Evolutionary conservation across 2,329 filamentous ascomycete species (phyloP).

Genomic region (Clarireedia sp.): DNA sequence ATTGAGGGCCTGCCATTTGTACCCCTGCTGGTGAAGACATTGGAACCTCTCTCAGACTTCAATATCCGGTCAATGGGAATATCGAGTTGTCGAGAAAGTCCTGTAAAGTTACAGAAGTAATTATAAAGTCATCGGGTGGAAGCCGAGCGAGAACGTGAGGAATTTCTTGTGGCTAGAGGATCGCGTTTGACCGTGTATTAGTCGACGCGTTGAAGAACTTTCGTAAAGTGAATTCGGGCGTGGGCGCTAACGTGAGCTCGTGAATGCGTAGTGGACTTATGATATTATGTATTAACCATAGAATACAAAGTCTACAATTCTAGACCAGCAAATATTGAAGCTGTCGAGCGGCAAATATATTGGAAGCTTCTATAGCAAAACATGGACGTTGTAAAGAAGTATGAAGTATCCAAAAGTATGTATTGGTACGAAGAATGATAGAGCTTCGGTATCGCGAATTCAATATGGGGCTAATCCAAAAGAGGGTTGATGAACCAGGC

Average conservation of each 20-base stretch:
- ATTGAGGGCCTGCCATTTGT: slow-evolving; percentile 9
- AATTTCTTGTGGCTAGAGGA: slow-evolving; percentile 21
- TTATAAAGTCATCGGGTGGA: slow-evolving; percentile 18
- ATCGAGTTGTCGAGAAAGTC: slow-evolving; percentile 14
- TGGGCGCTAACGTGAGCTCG: slow-evolving; percentile 12
- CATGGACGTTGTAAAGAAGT: too few relatives aligned
- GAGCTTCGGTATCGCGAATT: neutral
- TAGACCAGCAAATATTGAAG: too few relatives aligned
- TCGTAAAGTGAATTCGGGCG: slow-evolving; percentile 10
- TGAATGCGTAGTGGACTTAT: neutral
- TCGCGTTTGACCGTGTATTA: slow-evolving; percentile 16
- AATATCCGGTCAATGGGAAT: slow-evolving; percentile 14
- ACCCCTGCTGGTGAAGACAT: slow-evolving; percentile 25
- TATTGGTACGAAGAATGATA: neutral
- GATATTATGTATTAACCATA: too few relatives aligned
- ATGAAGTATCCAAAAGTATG: too few relatives aligned
- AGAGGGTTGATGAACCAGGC: neutral
- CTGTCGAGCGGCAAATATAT: too few relatives aligned
- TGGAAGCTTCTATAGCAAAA: too few relatives aligned
- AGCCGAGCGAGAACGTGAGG: slow-evolving; percentile 5
- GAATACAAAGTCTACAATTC: too few relatives aligned
- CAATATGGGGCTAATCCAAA: neutral
- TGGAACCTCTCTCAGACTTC: slow-evolving; percentile 15
- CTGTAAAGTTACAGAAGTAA: slow-evolving; percentile 10
- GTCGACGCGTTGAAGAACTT: slow-evolving; percentile 8